Conservation (phyloP, 2,329 filamentous ascomycete genomes). For the Talaromyces rugulosus region DNA sequence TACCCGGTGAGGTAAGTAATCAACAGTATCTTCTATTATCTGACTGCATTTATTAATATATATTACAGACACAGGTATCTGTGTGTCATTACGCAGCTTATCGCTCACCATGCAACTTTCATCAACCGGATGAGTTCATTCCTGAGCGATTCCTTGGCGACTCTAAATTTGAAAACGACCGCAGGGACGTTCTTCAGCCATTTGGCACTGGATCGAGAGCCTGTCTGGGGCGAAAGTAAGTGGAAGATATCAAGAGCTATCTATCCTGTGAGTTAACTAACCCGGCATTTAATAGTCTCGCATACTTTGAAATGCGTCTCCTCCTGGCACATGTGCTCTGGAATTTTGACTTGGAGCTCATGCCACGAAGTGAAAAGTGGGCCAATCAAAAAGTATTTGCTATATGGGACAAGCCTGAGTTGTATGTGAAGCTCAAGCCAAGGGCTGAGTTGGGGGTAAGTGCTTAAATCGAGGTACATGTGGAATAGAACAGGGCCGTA, state of each 20-base stretch:
- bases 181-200: not conserved
- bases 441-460: not conserved
- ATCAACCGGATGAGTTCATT: not conserved
- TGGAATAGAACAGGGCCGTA: not conserved
- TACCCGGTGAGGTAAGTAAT: not conserved
- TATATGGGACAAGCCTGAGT: not conserved
- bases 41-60: not conserved
- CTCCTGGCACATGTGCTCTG: not conserved
- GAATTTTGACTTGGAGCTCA: slow-evolving; percentile 1
- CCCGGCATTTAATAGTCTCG: not conserved
- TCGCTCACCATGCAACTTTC: not conserved
- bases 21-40: not conserved
- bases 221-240: not conserved
- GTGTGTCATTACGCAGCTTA: not conserved
- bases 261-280: not conserved
- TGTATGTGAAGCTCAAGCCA: not conserved
- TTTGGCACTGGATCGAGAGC: not conserved
- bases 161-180: not conserved
- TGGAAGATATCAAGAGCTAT: not conserved
- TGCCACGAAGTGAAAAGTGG: not conserved
- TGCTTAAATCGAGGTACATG: not conserved
- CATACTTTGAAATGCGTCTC: slow-evolving; percentile 1
- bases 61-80: not conserved
- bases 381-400: not conserved
- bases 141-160: not conserved